Percentiles rank a stretch among this genome's conserved stretches.
These are phyloP conservation scores for Thuidium tamariscinum DNA, from an alignment of 225 moss, liverwort and hornwort genomes.

Conservation along the genomic window DNA sequence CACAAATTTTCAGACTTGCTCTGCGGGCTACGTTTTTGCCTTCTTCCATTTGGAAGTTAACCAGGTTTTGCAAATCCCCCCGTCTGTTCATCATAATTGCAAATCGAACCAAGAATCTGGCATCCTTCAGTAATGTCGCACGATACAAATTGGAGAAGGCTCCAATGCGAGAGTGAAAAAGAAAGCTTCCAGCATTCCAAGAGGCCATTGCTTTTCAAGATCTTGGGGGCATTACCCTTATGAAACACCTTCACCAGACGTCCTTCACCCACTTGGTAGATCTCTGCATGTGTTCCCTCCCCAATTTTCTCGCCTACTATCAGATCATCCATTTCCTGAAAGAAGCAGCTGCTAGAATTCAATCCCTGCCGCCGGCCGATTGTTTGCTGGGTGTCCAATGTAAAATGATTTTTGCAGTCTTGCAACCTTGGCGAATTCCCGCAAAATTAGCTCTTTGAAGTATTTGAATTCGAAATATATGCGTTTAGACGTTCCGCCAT, in stretches of 20 bases:
- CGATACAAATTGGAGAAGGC: too few relatives aligned
- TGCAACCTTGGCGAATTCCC: neutral
- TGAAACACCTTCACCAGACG: neutral
- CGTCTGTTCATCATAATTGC: neutral
- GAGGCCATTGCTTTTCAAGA: neutral
- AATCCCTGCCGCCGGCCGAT: neutral
- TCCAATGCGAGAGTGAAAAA: neutral
- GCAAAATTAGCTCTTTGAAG: neutral
- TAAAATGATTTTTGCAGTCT: neutral
- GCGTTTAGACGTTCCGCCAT: neutral
- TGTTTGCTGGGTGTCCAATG: neutral
- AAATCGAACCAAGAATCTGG: neutral
- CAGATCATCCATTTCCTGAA: neutral
- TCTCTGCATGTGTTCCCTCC: neutral
- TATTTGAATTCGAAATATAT: neutral
- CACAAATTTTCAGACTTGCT: neutral
- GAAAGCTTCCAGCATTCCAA: neutral
- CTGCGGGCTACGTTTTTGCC: neutral
- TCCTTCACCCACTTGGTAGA: neutral
- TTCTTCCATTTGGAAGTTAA: neutral
- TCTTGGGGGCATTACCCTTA: neutral
- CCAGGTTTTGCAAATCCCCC: neutral
- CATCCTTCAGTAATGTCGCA: neutral
- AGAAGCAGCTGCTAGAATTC: neutral
- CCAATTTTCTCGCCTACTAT: neutral